Conservation (phyloP, 208 protist genomes). For the Leishmania tropica region DNA sequence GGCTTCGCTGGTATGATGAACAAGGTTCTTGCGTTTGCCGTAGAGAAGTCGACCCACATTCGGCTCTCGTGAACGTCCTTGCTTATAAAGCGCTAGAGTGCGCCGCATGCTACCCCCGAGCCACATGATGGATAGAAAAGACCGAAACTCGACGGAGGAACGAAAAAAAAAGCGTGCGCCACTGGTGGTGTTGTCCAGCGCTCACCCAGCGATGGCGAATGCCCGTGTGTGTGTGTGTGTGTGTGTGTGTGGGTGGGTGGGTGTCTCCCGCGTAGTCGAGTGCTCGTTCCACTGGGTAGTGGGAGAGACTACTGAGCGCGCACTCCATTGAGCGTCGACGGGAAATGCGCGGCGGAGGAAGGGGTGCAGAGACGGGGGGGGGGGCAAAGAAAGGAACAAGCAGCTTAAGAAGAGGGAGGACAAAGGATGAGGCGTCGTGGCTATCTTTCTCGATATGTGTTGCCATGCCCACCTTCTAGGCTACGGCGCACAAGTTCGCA, state of each 20-base stretch:
- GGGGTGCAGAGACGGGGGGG: background rate
- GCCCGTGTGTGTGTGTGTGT: background rate
- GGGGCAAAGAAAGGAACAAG: background rate
- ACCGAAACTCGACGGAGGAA: background rate
- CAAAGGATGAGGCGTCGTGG: background rate
- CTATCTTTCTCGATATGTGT: background rate
- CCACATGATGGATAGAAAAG: conserved; percentile 1
- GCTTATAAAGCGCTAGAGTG: conserved; percentile 8
- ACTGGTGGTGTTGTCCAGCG: background rate
- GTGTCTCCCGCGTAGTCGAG: background rate
- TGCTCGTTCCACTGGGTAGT: background rate
- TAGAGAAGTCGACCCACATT: conserved; percentile 82
- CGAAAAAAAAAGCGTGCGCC: background rate
- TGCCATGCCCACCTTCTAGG: background rate
- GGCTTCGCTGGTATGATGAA: conserved; percentile 55
- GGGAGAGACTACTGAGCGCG: background rate
- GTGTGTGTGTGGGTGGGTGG: too few relatives aligned
- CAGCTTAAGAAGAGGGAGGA: background rate
- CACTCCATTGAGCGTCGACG: background rate
- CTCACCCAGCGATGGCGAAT: background rate
- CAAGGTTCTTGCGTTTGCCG: conserved; percentile 74
- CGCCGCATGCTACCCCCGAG: conserved; percentile 12
- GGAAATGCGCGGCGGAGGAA: background rate
- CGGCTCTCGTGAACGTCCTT: conserved; percentile 15
- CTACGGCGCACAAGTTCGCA: background rate